Evolutionary conservation across 2,329 filamentous ascomycete species (phyloP).

Genomic region (Talaromyces sp.): DNA sequence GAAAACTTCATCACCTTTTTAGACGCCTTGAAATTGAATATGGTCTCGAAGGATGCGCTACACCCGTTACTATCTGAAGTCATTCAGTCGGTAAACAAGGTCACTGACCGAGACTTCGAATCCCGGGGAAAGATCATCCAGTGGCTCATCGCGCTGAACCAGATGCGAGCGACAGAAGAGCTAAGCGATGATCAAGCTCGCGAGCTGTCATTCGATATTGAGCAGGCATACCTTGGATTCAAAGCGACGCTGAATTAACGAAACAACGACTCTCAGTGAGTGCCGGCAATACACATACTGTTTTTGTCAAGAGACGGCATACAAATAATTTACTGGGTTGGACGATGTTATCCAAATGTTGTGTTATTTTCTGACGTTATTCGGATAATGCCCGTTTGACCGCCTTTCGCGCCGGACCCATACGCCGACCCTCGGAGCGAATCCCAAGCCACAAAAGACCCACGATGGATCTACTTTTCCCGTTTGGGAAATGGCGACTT

Average conservation of each 20-base stretch:
- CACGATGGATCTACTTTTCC: conserved; percentile 14
- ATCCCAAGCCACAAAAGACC: conserved; percentile 9
- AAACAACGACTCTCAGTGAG: not conserved
- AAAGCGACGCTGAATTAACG: conserved; percentile 66
- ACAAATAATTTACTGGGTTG: not conserved
- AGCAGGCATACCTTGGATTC: conserved; percentile 90
- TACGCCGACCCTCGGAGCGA: conserved; percentile 6
- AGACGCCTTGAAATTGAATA: conserved; percentile 85
- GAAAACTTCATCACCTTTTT: conserved; percentile 99
- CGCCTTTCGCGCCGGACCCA: conserved; percentile 2
- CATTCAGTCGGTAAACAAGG: conserved; percentile 95
- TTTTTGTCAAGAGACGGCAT: not conserved
- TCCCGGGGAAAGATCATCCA: conserved; percentile 95
- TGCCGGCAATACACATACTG: not conserved
- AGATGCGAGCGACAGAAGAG: conserved; percentile 95
- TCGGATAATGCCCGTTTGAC: conserved; percentile 2
- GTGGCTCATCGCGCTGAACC: conserved; percentile 94
- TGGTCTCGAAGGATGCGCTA: conserved; percentile 92
- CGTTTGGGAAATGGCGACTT: conserved; percentile 14
- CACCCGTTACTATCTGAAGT: conserved; percentile 92
- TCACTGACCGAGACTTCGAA: conserved; percentile 92
- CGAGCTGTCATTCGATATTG: conserved; percentile 88
- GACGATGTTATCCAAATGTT: not conserved
- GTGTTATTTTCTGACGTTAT: not conserved
- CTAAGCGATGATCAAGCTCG: conserved; percentile 80